Percentiles rank a stretch among this genome's conserved stretches.
phyloP scores from a whole-genome alignment of 108 stramenopile genomes.

The Schizochytrium sp. region DNA sequence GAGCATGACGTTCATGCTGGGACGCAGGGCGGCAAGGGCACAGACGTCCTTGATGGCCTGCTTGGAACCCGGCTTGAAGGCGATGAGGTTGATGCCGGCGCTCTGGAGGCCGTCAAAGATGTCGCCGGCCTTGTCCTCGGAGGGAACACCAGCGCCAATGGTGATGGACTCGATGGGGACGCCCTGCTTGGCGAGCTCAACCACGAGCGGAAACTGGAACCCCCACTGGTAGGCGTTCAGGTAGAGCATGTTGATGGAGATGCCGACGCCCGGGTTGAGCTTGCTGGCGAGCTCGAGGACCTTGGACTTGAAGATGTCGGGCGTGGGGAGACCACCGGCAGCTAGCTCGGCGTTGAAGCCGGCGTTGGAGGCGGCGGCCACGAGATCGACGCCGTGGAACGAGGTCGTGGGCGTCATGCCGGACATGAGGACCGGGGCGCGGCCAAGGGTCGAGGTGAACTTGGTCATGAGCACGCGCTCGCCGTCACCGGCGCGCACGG shows the following conservation, averaged over 20 bases:
- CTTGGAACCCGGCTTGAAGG: constrained; percentile 21
- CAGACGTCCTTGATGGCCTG: constrained; percentile 2
- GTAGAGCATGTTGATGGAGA: constrained; percentile 23
- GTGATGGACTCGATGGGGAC: constrained; percentile 22
- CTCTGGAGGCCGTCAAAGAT: neutral
- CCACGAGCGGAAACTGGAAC: constrained; percentile 22
- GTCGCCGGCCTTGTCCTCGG: constrained; percentile 17
- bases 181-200: neutral
- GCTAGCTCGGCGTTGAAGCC: constrained; percentile 21
- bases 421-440: constrained; percentile 15
- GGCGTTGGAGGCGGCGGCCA: constrained; percentile 15
- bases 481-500: neutral
- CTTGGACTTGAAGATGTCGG: neutral
- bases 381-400: constrained; percentile 6
- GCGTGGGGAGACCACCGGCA: constrained; percentile 15
- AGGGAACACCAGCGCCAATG: constrained; percentile 19
- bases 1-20: constrained; percentile 5
- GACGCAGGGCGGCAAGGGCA: neutral
- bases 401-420: constrained; percentile 28
- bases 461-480: neutral
- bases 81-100: constrained; percentile 12
- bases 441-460: neutral
- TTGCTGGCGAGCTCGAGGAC: neutral
- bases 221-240: constrained; percentile 24
- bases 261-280: constrained; percentile 14